These are phyloP conservation scores for Yamagishiella unicocca DNA, from an alignment of 139 green algal species.

Conservation along the genomic window DNA sequence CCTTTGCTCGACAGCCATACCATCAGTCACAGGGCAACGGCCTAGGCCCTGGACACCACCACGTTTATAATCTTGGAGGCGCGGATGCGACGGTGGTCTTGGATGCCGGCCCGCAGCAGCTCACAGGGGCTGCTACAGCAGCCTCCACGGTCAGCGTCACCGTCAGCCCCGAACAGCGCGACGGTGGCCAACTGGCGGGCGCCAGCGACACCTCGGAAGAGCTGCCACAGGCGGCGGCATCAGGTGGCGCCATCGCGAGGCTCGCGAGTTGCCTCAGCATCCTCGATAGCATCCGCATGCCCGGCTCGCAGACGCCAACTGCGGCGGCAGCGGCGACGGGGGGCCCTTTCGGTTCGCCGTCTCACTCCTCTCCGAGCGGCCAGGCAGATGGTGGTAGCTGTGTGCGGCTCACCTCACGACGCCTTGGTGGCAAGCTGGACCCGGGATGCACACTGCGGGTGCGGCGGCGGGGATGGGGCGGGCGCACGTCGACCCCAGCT, in stretches of 20 bases:
- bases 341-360: neutral
- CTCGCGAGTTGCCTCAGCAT: conserved; percentile 47
- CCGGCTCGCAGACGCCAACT: neutral
- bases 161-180: neutral
- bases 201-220: conserved; percentile 28
- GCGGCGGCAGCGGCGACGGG: neutral
- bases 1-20: too few relatives aligned
- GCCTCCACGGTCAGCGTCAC: neutral
- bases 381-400: neutral
- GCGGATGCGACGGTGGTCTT: neutral
- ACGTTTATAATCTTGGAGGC: too few relatives aligned
- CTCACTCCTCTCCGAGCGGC: neutral
- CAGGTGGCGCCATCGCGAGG: conserved; percentile 7
- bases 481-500: too few relatives aligned
- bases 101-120: too few relatives aligned
- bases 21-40: too few relatives aligned
- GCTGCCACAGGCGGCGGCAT: neutral
- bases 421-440: conserved; percentile 9
- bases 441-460: conserved; percentile 9
- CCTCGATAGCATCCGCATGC: conserved; percentile 18
- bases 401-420: neutral
- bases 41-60: too few relatives aligned
- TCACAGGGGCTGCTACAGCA: too few relatives aligned
- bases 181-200: neutral
- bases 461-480: neutral